A percentile compares a stretch with the other conserved stretches of the same genome.
phyloP scores from a whole-genome alignment of 805 yeast species.

The Wickerhamomyces chambardii region DNA sequence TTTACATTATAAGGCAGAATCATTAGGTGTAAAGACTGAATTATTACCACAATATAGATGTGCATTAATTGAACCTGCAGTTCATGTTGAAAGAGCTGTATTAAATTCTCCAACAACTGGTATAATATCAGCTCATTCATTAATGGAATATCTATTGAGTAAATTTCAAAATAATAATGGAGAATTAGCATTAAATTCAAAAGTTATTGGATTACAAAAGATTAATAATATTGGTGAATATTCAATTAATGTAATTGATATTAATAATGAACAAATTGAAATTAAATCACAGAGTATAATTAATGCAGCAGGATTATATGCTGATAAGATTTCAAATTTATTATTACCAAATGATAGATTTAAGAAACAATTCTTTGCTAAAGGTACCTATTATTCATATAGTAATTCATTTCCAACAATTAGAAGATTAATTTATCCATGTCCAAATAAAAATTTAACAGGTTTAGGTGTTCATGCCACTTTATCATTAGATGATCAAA shows the following conservation, averaged over 20 bases:
- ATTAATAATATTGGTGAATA: conserved; percentile 20
- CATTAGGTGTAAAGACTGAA: conserved; percentile 50
- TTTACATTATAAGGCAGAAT: conserved; percentile 38
- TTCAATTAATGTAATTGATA: conserved; percentile 20
- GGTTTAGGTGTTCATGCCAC: conserved; percentile 88
- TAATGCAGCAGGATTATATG: conserved; percentile 75
- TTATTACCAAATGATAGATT: conserved; percentile 57
- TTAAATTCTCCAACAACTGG: conserved; percentile 79
- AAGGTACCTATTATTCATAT: conserved; percentile 73
- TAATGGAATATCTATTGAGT: conserved; percentile 50
- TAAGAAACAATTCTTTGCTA: conserved; percentile 57
- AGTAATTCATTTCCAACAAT: conserved; percentile 39
- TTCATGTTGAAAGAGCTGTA: conserved; percentile 51
- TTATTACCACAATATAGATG: conserved; percentile 40
- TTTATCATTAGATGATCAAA: conserved; percentile 68
- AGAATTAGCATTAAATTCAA: conserved; percentile 54
- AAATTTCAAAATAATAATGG: conserved; percentile 50
- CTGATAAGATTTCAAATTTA: conserved; percentile 64
- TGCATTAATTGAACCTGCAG: conserved; percentile 49
- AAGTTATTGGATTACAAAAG: conserved; percentile 30
- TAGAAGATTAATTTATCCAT: conserved; percentile 63
- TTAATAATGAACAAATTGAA: conserved; percentile 23
- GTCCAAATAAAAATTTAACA: conserved; percentile 61
- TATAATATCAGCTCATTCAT: conserved; percentile 72
- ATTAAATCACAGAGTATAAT: conserved; percentile 50